These are phyloP conservation scores for Plectosphaerella cucumerina DNA, from an alignment of 2,329 filamentous ascomycete genomes.

Conservation along the genomic window DNA sequence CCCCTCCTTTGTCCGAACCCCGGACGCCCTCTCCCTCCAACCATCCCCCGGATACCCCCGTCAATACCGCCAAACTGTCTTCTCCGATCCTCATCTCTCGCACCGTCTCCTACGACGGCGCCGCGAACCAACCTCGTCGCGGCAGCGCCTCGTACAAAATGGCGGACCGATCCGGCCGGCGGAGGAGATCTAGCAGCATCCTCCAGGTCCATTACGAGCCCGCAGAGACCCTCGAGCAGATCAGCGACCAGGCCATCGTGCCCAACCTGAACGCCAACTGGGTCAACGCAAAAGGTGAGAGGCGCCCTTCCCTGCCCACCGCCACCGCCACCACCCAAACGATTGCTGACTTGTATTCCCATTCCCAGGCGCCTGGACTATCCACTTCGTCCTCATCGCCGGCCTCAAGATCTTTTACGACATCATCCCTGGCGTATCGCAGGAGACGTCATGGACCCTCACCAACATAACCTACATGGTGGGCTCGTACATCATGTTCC, in stretches of 20 bases:
- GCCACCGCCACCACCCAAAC: background rate
- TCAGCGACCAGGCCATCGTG: constrained; percentile 90
- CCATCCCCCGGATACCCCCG: constrained; percentile 10
- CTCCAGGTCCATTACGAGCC: constrained; percentile 91
- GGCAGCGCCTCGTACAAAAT: constrained; percentile 56
- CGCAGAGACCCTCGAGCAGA: constrained; percentile 92
- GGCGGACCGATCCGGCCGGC: constrained; percentile 66
- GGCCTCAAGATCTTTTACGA: constrained; percentile 95
- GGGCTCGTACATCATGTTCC: constrained; percentile 98
- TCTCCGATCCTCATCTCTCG: constrained; percentile 81
- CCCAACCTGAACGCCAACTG: constrained; percentile 97
- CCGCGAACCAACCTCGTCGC: constrained; percentile 64
- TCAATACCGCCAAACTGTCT: constrained; percentile 93
- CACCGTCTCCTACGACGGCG: constrained; percentile 87
- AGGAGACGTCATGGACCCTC: constrained; percentile 97
- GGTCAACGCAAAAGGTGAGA: constrained; percentile 96
- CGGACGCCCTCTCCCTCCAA: background rate
- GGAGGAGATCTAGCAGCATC: constrained; percentile 95
- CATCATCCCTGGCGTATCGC: constrained; percentile 91
- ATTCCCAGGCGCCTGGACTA: constrained; percentile 84
- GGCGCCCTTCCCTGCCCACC: background rate
- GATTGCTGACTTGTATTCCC: constrained; percentile 8
- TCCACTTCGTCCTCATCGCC: constrained; percentile 90
- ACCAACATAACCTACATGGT: constrained; percentile 99
- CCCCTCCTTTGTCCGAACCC: background rate